Evolutionary conservation across 1,139 yeast species (phyloP).

Genomic region (Zygoascus meyerae): DNA sequence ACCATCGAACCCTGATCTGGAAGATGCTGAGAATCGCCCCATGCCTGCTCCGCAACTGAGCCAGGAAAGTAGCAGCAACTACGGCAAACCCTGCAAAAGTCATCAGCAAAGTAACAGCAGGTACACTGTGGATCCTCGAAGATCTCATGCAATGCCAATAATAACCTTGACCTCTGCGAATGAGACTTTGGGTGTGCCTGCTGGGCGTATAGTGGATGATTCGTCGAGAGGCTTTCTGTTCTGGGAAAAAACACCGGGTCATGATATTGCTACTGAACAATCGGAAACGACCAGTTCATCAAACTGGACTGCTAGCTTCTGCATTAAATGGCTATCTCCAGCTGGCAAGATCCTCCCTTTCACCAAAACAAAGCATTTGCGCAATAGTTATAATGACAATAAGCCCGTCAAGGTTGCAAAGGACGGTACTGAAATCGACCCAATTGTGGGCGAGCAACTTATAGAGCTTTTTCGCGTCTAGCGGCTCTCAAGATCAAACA

Average conservation of each 20-base stretch:
- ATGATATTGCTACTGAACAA: constrained; percentile 8
- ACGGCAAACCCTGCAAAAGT: not conserved
- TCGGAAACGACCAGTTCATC: constrained; percentile 8
- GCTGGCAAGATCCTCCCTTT: constrained; percentile 30
- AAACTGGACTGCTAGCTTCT: constrained; percentile 36
- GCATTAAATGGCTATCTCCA: constrained; percentile 34
- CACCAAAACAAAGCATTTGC: constrained; percentile 29
- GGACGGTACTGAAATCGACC: constrained; percentile 39
- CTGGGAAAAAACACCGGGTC: constrained; percentile 32
- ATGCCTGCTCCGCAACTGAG: too few species aligned
- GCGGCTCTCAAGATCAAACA: not conserved
- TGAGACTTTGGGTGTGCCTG: constrained; percentile 28
- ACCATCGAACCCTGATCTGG: too few species aligned
- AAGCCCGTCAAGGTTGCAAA: constrained; percentile 38
- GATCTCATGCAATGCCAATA: constrained; percentile 12
- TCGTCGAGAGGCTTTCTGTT: constrained; percentile 36
- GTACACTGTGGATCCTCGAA: not conserved
- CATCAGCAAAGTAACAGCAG: not conserved
- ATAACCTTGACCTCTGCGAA: constrained; percentile 23
- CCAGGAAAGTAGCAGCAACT: too few species aligned
- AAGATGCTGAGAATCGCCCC: too few species aligned
- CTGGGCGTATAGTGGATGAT: constrained; percentile 38
- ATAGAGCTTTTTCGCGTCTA: constrained; percentile 25
- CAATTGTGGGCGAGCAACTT: constrained; percentile 31
- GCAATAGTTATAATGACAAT: constrained; percentile 34